Evolutionary conservation across 257 asterid genomes (phyloP).

Genomic region (Misopates orontium): DNA sequence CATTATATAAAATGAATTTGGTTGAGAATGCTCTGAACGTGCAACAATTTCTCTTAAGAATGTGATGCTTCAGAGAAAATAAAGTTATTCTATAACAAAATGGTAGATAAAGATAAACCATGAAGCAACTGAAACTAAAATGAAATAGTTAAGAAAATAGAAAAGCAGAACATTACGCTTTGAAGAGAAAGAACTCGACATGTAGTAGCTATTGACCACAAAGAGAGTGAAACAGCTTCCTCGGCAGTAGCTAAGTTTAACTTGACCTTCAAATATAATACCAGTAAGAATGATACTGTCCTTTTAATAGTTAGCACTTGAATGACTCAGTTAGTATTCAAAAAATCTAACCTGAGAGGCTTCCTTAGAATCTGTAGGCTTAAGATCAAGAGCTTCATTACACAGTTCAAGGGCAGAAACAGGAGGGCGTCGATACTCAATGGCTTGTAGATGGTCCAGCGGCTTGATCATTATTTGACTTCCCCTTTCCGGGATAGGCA

Average conservation of each 20-base stretch:
- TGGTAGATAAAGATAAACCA: constrained; percentile 14
- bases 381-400: constrained; percentile 44
- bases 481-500: constrained; percentile 75
- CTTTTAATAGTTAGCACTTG: constrained; percentile 18
- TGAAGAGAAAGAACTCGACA: constrained; percentile 94
- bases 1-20: background rate
- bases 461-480: constrained; percentile 65
- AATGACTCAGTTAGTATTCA: constrained; percentile 7
- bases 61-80: constrained; percentile 10
- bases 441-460: constrained; percentile 78
- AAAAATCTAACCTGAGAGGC: constrained; percentile 57
- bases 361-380: constrained; percentile 41
- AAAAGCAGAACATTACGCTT: constrained; percentile 45
- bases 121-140: constrained; percentile 17
- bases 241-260: constrained; percentile 73
- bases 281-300: constrained; percentile 23
- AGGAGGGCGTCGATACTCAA: constrained; percentile 60
- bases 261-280: constrained; percentile 54
- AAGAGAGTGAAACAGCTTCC: constrained; percentile 86
- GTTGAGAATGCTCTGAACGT: background rate
- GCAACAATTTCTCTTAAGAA: background rate
- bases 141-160: constrained; percentile 16
- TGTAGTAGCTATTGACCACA: constrained; percentile 80
- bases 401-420: constrained; percentile 54
- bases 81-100: background rate